A percentile compares a stretch with the other conserved stretches of the same genome.
Conservation (phyloP, 164 flowering plant genomes). For the Paratinospora sagittata region DNA sequence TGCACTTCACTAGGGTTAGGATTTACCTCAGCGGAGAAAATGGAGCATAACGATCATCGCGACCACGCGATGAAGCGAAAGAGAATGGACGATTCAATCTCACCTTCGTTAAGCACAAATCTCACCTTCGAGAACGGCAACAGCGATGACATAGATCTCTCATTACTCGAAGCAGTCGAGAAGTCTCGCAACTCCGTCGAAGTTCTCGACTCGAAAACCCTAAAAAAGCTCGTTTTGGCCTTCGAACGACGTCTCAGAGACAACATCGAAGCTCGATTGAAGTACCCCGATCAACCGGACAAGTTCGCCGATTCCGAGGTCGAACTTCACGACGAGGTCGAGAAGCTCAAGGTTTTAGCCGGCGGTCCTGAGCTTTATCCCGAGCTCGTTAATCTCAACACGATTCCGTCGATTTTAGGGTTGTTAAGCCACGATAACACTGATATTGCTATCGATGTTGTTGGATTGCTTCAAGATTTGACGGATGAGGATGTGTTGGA, state of each 20-base stretch:
- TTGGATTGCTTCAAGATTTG: slow-evolving; percentile 65
- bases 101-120: neutral
- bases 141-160: slow-evolving; percentile 41
- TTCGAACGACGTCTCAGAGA: slow-evolving; percentile 90
- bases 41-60: neutral
- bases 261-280: slow-evolving; percentile 90
- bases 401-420: slow-evolving; percentile 60
- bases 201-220: slow-evolving; percentile 63
- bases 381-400: slow-evolving; percentile 59
- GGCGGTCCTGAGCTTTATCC: slow-evolving; percentile 92
- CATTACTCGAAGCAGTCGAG: slow-evolving; percentile 91
- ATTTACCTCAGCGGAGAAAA: neutral
- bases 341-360: slow-evolving; percentile 77
- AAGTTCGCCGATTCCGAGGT: slow-evolving; percentile 88
- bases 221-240: slow-evolving; percentile 70
- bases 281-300: slow-evolving; percentile 83
- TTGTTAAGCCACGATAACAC: slow-evolving; percentile 72
- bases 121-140: slow-evolving; percentile 12
- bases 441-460: slow-evolving; percentile 82
- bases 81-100: slow-evolving; percentile 10
- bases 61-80: slow-evolving; percentile 21
- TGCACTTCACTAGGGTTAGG: neutral
- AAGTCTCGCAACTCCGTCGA: slow-evolving; percentile 68
- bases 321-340: slow-evolving; percentile 90
- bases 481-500: slow-evolving; percentile 89